Evolutionary conservation across 306 rosid species (phyloP).

Genomic region (Trifolium fragiferum): DNA sequence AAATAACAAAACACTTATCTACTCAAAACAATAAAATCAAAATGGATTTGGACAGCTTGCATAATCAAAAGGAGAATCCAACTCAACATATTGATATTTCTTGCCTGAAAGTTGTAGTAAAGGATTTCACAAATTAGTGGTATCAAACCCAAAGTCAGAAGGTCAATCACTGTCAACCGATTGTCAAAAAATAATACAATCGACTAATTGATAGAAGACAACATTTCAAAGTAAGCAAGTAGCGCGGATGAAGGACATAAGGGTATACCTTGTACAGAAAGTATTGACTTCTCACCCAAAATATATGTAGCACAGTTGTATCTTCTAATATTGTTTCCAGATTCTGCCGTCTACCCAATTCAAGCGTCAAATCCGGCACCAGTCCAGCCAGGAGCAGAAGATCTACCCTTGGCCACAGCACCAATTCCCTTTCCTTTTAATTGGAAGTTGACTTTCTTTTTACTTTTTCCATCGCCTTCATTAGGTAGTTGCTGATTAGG

Average conservation of each 20-base stretch:
- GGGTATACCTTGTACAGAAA: conserved; percentile 41
- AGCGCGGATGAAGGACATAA: conserved; percentile 32
- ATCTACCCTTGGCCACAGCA: conserved; percentile 75
- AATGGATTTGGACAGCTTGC: neutral
- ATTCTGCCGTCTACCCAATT: conserved; percentile 64
- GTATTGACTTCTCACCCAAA: conserved; percentile 30
- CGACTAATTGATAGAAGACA: conserved; percentile 18
- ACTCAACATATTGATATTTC: conserved; percentile 21
- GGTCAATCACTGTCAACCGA: conserved; percentile 34
- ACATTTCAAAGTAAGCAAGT: conserved; percentile 30
- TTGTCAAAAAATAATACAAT: conserved; percentile 25
- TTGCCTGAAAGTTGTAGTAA: conserved; percentile 30
- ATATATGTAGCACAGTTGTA: conserved; percentile 33
- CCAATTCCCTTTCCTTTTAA: conserved; percentile 89
- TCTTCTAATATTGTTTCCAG: conserved; percentile 36
- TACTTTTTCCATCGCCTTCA: conserved; percentile 73
- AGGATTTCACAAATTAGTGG: conserved; percentile 24
- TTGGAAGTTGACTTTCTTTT: conserved; percentile 73
- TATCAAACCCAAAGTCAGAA: conserved; percentile 36
- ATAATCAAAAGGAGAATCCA: conserved; percentile 21
- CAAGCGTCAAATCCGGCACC: conserved; percentile 81
- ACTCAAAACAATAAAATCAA: conserved; percentile 9
- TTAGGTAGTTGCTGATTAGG: conserved; percentile 50
- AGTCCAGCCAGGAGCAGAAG: conserved; percentile 82
- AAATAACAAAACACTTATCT: neutral